Conservation (phyloP, 148 eudicot species). For the Camellia lanceoleosa region DNA sequence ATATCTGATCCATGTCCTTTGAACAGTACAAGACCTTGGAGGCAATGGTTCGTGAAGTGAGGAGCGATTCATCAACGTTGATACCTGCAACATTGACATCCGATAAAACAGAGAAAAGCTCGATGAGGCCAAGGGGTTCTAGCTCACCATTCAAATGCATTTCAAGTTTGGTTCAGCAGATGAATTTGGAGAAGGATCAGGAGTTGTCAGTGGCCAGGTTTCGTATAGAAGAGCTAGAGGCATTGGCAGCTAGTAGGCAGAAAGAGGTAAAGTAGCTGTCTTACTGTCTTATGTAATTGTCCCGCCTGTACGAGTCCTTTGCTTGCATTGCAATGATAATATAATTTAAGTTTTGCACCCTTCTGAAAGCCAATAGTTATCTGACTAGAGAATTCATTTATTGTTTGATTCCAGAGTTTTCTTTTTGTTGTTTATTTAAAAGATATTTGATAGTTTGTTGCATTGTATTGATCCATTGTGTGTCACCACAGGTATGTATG, state of each 20-base stretch:
- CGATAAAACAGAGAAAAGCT: slow-evolving; percentile 43
- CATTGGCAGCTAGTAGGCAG: slow-evolving; percentile 45
- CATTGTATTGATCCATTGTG: slow-evolving; percentile 1
- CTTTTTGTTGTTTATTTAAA: neutral
- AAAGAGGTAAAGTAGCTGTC: slow-evolving; percentile 45
- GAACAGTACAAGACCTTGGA: slow-evolving; percentile 62
- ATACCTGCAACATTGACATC: slow-evolving; percentile 20
- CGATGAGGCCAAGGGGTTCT: slow-evolving; percentile 54
- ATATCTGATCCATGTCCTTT: slow-evolving; percentile 11
- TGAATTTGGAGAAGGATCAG: slow-evolving; percentile 62
- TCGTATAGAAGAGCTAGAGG: slow-evolving; percentile 57
- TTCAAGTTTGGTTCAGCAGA: slow-evolving; percentile 59
- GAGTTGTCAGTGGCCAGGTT: slow-evolving; percentile 46
- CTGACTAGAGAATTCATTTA: neutral
- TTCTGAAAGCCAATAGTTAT: neutral
- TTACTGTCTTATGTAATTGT: neutral
- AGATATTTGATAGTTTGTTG: neutral
- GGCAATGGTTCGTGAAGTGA: slow-evolving; percentile 45
- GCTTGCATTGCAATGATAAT: neutral
- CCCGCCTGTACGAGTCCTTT: neutral
- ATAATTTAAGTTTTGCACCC: neutral
- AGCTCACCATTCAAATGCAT: slow-evolving; percentile 79
- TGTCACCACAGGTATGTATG: slow-evolving; percentile 41
- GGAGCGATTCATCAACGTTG: slow-evolving; percentile 33
- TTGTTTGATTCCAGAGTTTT: neutral